phyloP scores from a whole-genome alignment of 176 grass and related monocot genomes.

The Carex pumila region DNA sequence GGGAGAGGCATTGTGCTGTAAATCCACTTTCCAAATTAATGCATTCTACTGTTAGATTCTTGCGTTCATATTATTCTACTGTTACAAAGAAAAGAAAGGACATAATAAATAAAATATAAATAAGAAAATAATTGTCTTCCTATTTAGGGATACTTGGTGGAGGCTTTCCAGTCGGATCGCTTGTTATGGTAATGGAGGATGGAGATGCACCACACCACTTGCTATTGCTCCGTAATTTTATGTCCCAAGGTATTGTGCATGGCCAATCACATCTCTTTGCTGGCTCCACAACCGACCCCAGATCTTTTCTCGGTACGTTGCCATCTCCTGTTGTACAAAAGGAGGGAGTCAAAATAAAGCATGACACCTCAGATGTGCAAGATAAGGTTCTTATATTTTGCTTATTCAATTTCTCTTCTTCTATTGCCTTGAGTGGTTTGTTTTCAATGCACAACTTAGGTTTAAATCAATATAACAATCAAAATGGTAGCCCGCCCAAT shows the following conservation, averaged over 20 bases:
- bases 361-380: conserved; percentile 22
- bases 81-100: neutral
- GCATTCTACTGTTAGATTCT: neutral
- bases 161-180: conserved; percentile 60
- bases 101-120: neutral
- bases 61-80: neutral
- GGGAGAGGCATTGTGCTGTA: neutral
- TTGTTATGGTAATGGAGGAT: conserved; percentile 94
- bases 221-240: conserved; percentile 72
- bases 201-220: conserved; percentile 75
- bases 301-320: conserved; percentile 67
- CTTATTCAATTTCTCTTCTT: neutral
- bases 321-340: conserved; percentile 57
- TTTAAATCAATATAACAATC: too few relatives aligned
- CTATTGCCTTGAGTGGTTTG: neutral
- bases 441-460: neutral
- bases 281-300: conserved; percentile 47
- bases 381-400: conserved; percentile 29
- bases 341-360: conserved; percentile 17
- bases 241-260: conserved; percentile 74
- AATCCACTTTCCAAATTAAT: neutral
- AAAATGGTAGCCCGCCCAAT: too few relatives aligned
- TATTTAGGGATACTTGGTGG: conserved; percentile 72
- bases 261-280: conserved; percentile 76
- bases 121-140: neutral